Conservation (phyloP, 495 filamentous ascomycete genomes). For the Parathielavia hyrcaniae region DNA sequence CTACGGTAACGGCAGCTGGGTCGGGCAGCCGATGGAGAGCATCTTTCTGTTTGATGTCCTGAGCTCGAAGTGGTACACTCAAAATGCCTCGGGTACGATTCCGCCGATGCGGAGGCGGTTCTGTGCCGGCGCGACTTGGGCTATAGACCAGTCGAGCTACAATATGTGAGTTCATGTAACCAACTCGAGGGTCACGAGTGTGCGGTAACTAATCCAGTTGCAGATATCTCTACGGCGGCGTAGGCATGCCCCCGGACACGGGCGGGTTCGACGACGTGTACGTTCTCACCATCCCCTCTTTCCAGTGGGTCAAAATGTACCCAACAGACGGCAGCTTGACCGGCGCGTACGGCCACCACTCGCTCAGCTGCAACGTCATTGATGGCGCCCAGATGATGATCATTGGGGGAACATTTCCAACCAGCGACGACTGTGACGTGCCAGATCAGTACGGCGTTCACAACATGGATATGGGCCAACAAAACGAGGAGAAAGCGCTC, state of each 20-base stretch:
- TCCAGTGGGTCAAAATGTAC: slow-evolving; percentile 50
- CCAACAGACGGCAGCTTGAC: slow-evolving; percentile 30
- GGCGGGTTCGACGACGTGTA: slow-evolving; percentile 52
- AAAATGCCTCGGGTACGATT: slow-evolving; percentile 43
- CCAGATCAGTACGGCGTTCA: slow-evolving; percentile 54
- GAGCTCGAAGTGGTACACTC: slow-evolving; percentile 49
- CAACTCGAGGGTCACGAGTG: no score
- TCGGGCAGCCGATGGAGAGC: slow-evolving; percentile 31
- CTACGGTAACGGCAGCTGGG: slow-evolving; percentile 26
- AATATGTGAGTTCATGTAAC: slow-evolving; percentile 44
- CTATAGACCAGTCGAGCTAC: slow-evolving; percentile 48
- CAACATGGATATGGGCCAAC: slow-evolving; percentile 50
- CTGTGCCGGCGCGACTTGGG: slow-evolving; percentile 49
- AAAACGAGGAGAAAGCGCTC: slow-evolving; percentile 30
- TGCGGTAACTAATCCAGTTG: background rate
- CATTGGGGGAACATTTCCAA: slow-evolving; percentile 62
- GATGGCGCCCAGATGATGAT: slow-evolving; percentile 56
- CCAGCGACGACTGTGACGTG: slow-evolving; percentile 58
- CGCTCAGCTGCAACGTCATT: slow-evolving; percentile 48
- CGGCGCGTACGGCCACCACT: slow-evolving; percentile 39
- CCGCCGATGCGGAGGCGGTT: slow-evolving; percentile 46
- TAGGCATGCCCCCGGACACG: slow-evolving; percentile 34
- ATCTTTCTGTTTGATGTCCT: slow-evolving; percentile 50
- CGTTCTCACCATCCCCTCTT: slow-evolving; percentile 51
- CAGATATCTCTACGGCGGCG: slow-evolving; percentile 51